phyloP scores from a whole-genome alignment of 2,329 filamentous ascomycete species.

The Neofusicoccum sp. region DNA sequence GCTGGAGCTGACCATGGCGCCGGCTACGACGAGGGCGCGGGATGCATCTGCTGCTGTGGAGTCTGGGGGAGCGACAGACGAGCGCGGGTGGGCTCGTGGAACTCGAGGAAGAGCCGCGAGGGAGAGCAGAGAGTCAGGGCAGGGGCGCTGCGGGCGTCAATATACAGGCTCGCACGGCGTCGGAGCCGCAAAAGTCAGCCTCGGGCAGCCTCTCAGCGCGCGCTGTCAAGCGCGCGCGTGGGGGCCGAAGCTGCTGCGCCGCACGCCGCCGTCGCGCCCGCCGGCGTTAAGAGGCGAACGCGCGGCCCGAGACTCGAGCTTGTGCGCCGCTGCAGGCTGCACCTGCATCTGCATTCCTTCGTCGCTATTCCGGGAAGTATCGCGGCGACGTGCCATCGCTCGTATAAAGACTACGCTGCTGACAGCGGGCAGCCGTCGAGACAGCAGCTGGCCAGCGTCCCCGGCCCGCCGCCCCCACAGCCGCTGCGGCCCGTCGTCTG shows the following conservation, averaged over 20 bases:
- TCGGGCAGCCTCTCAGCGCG: background rate
- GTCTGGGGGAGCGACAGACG: background rate
- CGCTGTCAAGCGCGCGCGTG: background rate
- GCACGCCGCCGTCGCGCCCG: background rate
- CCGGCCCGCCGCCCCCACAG: background rate
- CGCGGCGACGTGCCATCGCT: background rate
- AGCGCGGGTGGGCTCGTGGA: background rate
- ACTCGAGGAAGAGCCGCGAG: background rate
- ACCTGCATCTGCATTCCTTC: background rate
- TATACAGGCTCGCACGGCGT: background rate
- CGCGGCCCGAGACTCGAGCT: background rate
- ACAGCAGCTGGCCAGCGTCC: background rate
- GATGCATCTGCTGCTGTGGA: background rate
- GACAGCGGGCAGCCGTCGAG: background rate
- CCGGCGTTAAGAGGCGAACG: background rate
- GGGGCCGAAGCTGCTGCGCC: background rate
- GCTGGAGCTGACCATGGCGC: slow-evolving; percentile 6
- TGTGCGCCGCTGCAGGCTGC: background rate
- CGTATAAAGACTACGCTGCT: background rate
- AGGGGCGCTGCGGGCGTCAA: background rate
- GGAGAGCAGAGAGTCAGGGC: background rate
- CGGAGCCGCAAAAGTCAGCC: background rate
- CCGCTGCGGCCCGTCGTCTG: background rate
- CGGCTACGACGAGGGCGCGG: background rate
- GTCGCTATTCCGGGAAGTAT: background rate